Conservation (phyloP, 2,329 filamentous ascomycete species). For the Pyrenophora teres region DNA sequence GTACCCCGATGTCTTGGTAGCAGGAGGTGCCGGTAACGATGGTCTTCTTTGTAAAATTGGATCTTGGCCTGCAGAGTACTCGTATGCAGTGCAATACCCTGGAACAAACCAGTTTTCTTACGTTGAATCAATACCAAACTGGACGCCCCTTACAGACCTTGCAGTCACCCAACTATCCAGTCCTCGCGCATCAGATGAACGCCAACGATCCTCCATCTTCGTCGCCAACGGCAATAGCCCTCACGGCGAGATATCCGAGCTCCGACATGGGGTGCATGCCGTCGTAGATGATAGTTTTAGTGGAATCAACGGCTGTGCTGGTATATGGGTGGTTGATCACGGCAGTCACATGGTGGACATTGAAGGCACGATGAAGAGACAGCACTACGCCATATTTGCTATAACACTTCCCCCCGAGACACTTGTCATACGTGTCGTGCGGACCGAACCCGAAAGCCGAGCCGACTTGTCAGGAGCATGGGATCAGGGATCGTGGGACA, state of each 20-base stretch:
- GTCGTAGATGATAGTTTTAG: constrained; percentile 36
- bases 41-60: constrained; percentile 76
- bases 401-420: constrained; percentile 44
- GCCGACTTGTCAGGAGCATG: constrained; percentile 26
- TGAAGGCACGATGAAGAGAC: constrained; percentile 29
- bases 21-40: constrained; percentile 76
- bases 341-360: constrained; percentile 33
- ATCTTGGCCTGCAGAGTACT: constrained; percentile 39
- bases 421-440: constrained; percentile 34
- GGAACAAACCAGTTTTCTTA: constrained; percentile 49
- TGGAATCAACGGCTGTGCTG: constrained; percentile 41
- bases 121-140: constrained; percentile 67
- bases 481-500: constrained; percentile 34
- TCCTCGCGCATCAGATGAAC: constrained; percentile 25
- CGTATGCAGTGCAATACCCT: constrained; percentile 62
- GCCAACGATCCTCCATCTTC: constrained; percentile 38
- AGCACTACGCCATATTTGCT: constrained; percentile 44
- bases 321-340: constrained; percentile 47
- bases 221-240: constrained; percentile 52
- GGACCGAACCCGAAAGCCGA: constrained; percentile 25
- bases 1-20: constrained; percentile 76
- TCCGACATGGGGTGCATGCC: constrained; percentile 51
- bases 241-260: constrained; percentile 51
- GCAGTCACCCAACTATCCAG: constrained; percentile 37
- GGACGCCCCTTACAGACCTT: constrained; percentile 59